Evolutionary conservation across 805 yeast genomes (phyloP), one percentile per base, ranked within the genome.

Genomic region (Saturnispora gosingensis): DNA sequence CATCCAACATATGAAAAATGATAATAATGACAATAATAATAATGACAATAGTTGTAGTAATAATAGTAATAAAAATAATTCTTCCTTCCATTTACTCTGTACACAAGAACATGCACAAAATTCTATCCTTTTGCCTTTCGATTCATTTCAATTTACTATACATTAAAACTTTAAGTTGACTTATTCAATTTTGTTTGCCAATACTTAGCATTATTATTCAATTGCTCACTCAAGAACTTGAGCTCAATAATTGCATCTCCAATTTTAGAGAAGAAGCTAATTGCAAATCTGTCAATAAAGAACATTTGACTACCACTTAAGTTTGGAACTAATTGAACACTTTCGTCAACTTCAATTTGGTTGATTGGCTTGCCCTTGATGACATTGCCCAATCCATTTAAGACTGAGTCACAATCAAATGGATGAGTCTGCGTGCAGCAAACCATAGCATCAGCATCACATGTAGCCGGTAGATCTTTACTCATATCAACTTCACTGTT

Each of bases 281-380:
- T 79, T 4, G 96, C 97, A 73, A 87, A 90, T 16, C 87, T 76
- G 59, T 78, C 74, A 53, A 89, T 88, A 72, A 90, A 90, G 62
- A 87, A 88, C 32, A 87, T 67, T 68, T 90, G 97, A 16, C 90
- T 87, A 56, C 76, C 74, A 32, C 82, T 81, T 36, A 89, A 70
- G 13, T 61, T 55, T 8, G 83, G 81, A 50, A 74, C 75, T 44
- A 65, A 58, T 7, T 58, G 48, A 20, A 84, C 65, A 5, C 84
- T 74, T 9, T 71, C 72, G 1, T 72, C 68, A 9, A 59, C 68
- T 63, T 43, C 63, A 54, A 69, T 72, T 61, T 48, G 48, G 51
- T 55, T 62, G 15, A 59, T 52, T 40, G 44, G 51, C 38, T 45
- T 35, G 20, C 35, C 52, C 42, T 18, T 55, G 54, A 7, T 22